phyloP scores from a whole-genome alignment of 2,329 filamentous ascomycete genomes.

The Aspergillus calidoustus region DNA sequence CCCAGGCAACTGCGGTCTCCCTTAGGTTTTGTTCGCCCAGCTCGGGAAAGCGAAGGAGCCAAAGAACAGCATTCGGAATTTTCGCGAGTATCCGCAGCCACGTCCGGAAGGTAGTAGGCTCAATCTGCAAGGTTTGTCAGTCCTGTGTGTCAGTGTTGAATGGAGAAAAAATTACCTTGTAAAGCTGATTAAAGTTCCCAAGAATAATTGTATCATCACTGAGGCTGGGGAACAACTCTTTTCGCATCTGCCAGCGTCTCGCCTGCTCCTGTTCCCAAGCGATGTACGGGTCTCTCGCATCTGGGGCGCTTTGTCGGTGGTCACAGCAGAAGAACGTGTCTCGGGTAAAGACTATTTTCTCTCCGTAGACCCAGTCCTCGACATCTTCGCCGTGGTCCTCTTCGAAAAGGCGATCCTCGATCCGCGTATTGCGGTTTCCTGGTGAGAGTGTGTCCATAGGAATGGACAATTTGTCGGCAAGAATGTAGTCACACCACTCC shows the following conservation, averaged over 20 bases:
- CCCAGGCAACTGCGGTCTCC: conserved; percentile 81
- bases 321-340: conserved; percentile 99
- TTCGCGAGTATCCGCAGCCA: conserved; percentile 90
- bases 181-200: conserved; percentile 97
- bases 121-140: conserved; percentile 68
- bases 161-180: conserved; percentile 70
- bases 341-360: conserved; percentile 93
- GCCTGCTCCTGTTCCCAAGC: conserved; percentile 84
- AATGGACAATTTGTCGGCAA: conserved; percentile 87
- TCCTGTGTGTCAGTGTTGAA: neutral
- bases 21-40: conserved; percentile 85
- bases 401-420: conserved; percentile 69
- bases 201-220: conserved; percentile 85
- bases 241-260: conserved; percentile 88
- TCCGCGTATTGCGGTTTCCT: conserved; percentile 72
- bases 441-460: conserved; percentile 80
- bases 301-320: conserved; percentile 85
- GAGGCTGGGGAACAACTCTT: conserved; percentile 83
- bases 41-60: conserved; percentile 96
- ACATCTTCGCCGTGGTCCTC: conserved; percentile 69
- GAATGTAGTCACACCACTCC: conserved; percentile 97
- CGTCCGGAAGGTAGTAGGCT: conserved; percentile 92
- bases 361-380: conserved; percentile 90
- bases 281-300: conserved; percentile 67
- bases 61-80: conserved; percentile 86